Evolutionary conservation across 1,284 basidiomycete species (phyloP), one percentile per base, ranked within the genome.

Genomic region (Takashimella tepidaria): DNA sequence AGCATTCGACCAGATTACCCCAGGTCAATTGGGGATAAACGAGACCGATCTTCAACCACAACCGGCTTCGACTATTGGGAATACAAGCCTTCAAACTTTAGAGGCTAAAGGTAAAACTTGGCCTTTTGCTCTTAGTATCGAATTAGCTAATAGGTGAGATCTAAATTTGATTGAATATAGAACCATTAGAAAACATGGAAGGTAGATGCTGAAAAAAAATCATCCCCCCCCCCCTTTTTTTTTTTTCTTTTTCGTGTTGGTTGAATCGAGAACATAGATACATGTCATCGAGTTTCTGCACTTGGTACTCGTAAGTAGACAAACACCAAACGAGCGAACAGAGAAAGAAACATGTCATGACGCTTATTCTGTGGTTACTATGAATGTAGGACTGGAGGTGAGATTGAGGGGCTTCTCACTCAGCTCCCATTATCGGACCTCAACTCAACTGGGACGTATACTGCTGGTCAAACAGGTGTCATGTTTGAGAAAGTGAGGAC

Each of bases 341-440:
- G n/a, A n/a, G n/a, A n/a, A n/a, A n/a, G n/a, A n/a, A n/a, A n/a
- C n/a, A n/a, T n/a, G n/a, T n/a, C n/a, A n/a, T n/a, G n/a, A n/a
- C n/a, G n/a, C n/a, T n/a, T n/a, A n/a, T n/a, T n/a, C n/a, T n/a
- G n/a, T 21, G 10, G 21, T 10, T 51, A 82, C 81, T n/a, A n/a
- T n/a, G n/a, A n/a, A n/a, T n/a, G 87, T 81, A 83, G 68, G 81
- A 93, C 90, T 0, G 91, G 91, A 37, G 92, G 91, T 2, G 82
- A 81, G 4, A 86, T 95, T 47, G 80, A 83, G 2, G 81, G 80
- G 13, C 23, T 91, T 24, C 74, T 92, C 8, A 79, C 84, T 20
- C 81, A 83, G 59, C 79, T 92, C 16, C 83, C 90, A 0, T 77
- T 84, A 47, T 74, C 78, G 19, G 83, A 88, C 65, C 79, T 95